phyloP scores from a whole-genome alignment of 768 basidiomycete genomes.

The Leccinum aurantiacum region DNA sequence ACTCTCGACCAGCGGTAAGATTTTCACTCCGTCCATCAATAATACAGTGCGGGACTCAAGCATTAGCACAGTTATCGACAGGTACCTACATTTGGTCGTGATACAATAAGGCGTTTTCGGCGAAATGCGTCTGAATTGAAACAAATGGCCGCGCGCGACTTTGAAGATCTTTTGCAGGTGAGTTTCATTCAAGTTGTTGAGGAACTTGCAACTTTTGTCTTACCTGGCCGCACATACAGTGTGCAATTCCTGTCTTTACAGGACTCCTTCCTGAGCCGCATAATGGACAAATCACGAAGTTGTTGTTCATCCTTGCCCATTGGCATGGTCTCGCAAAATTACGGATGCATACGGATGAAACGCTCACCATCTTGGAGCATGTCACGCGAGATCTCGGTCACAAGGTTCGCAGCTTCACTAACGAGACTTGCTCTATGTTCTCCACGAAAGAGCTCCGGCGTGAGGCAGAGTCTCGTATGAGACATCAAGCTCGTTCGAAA shows the following conservation, averaged over 20 bases:
- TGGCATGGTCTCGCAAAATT: background rate
- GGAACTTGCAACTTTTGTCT: background rate
- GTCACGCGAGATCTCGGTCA: background rate
- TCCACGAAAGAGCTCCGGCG: no score
- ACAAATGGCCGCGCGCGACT: background rate
- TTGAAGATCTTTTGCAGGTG: background rate
- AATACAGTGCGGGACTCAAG: no score
- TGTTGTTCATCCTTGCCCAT: background rate
- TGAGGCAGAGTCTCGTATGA: no score
- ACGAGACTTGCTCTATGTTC: rapidly evolving
- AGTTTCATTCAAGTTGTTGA: background rate
- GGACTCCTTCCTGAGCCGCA: background rate
- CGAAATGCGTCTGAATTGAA: background rate
- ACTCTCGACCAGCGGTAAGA: no score
- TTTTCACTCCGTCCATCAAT: no score
- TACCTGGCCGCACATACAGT: background rate
- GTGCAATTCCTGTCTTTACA: background rate
- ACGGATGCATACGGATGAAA: background rate
- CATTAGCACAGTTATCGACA: background rate
- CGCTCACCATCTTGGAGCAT: background rate
- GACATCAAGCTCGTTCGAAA: no score
- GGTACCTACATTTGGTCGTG: background rate
- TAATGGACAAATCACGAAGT: background rate
- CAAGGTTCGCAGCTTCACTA: rapidly evolving
- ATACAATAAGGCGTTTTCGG: background rate